Conservation (phyloP, 805 yeast species). For the Lipomyces spencermartinsiae region DNA sequence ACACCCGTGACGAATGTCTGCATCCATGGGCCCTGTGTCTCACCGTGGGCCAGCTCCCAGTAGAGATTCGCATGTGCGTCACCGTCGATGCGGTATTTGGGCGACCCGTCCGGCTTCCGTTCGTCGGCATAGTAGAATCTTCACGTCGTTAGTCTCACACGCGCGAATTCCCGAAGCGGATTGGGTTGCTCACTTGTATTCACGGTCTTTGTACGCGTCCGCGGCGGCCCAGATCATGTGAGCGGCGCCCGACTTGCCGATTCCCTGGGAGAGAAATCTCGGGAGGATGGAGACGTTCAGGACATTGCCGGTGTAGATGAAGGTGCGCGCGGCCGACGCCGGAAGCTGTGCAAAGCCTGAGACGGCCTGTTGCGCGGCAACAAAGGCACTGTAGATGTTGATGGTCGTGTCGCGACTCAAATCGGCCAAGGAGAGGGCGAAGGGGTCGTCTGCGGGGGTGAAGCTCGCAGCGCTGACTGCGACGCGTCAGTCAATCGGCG, state of each 20-base stretch:
- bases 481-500: not conserved
- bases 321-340: constrained; percentile 2
- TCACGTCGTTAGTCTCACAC: not conserved
- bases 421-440: constrained; percentile 9
- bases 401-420: not conserved
- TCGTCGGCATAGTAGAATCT: constrained; percentile 18
- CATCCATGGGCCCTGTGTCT: constrained; percentile 17
- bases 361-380: constrained; percentile 16
- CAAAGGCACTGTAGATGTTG: constrained; percentile 8
- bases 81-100: constrained; percentile 11
- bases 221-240: constrained; percentile 17
- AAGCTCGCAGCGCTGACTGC: not conserved
- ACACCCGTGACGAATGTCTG: constrained; percentile 15
- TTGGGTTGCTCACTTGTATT: constrained; percentile 8
- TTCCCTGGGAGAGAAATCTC: constrained; percentile 1
- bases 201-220: constrained; percentile 13
- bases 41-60: constrained; percentile 5
- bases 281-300: constrained; percentile 10
- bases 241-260: constrained; percentile 14
- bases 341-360: constrained; percentile 16
- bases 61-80: constrained; percentile 15
- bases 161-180: not conserved
- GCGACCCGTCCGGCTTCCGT: constrained; percentile 13
- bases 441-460: constrained; percentile 10
- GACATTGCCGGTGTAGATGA: constrained; percentile 18